Base-by-base conservation (phyloP, 2,329 filamentous ascomycete species). In the Penicillium hordei region DNA sequence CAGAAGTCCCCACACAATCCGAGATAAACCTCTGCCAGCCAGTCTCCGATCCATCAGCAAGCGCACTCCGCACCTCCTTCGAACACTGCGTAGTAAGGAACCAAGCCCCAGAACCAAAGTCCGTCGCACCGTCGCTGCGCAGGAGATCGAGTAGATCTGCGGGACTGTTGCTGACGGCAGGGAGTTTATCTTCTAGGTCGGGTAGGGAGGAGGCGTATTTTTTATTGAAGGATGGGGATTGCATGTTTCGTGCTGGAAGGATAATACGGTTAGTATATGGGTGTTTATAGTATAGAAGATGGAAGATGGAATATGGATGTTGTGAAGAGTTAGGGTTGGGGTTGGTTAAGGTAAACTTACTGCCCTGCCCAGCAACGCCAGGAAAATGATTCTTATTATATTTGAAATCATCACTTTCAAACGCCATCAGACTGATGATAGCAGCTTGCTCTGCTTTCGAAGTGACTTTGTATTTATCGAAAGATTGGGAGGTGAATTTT, bases 311-410 rank as follows among this genome's bases (percentile, higher is more conserved):
- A 21, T 40, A 2, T 49, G 48, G 19, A 27, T 10, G 31, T 8
- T 39, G 36, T 2, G 19, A 12, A 34, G 12, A 48, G 19, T 23
- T 33, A 34, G 19, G 29, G 31, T 8, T 48, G 7, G 17, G 17
- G 13, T 34, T 33, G 4, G 3, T 15, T 6, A 15, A 13, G 19
- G 4, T 23, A 34, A 52, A 68, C 67, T 49, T 58, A 72, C 70
- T 92, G 25, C 89, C 89, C 72, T 93, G 88, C 9, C 89, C 90
- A 0, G 87, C 81, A 0, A 76, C 42, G 17, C 70, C 73, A 0
- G 82, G 82, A 76, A 72, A 82, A 65, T 86, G 78, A 75, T 92
- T 91, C 72, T 80, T 82, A 74, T 88, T 90, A 81, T 84, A 93
- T 67, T 83, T 81, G 76, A 93, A 90, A 61, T 87, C 81, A 23